Conservation (phyloP, 768 basidiomycete species). For the Suillus cothurnatus region DNA sequence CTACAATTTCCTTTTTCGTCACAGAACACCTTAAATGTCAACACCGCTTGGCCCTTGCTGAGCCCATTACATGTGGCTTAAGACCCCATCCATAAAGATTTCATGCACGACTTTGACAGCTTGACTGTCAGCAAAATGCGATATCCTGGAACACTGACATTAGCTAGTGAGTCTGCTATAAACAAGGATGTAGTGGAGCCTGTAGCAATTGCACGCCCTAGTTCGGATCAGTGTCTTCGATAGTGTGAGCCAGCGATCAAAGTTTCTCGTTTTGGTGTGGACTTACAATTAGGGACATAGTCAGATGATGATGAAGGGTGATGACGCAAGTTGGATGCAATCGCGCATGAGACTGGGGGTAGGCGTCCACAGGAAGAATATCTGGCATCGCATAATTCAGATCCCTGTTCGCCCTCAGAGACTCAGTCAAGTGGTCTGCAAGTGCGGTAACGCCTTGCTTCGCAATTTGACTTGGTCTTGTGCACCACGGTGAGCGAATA, state of each 20-base stretch:
- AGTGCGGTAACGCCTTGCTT: slow-evolving; percentile 51
- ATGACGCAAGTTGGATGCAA: slow-evolving; percentile 17
- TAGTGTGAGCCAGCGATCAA: slow-evolving; percentile 8
- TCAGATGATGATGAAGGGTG: slow-evolving; percentile 24
- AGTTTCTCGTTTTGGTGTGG: background rate
- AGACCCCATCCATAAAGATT: background rate
- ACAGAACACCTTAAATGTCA: no score
- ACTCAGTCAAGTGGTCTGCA: slow-evolving; percentile 70
- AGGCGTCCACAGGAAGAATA: slow-evolving; percentile 29
- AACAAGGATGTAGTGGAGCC: slow-evolving; percentile 32
- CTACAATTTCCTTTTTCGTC: no score
- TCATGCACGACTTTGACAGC: slow-evolving; percentile 54
- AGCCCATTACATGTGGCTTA: slow-evolving; percentile 62
- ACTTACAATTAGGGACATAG: slow-evolving; percentile 25
- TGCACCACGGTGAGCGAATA: slow-evolving; percentile 71
- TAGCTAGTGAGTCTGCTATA: slow-evolving; percentile 25
- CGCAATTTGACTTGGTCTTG: slow-evolving; percentile 72
- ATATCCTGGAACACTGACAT: no score
- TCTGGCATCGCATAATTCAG: slow-evolving; percentile 69
- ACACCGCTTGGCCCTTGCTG: no score
- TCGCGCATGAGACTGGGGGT: slow-evolving; percentile 15
- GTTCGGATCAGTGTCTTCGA: slow-evolving; percentile 20
- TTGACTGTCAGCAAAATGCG: slow-evolving; percentile 49
- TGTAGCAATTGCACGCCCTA: slow-evolving; percentile 32
- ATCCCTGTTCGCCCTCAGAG: slow-evolving; percentile 71